Base-by-base conservation (phyloP, 805 yeast genomes). In the Yarrowia hollandica region DNA sequence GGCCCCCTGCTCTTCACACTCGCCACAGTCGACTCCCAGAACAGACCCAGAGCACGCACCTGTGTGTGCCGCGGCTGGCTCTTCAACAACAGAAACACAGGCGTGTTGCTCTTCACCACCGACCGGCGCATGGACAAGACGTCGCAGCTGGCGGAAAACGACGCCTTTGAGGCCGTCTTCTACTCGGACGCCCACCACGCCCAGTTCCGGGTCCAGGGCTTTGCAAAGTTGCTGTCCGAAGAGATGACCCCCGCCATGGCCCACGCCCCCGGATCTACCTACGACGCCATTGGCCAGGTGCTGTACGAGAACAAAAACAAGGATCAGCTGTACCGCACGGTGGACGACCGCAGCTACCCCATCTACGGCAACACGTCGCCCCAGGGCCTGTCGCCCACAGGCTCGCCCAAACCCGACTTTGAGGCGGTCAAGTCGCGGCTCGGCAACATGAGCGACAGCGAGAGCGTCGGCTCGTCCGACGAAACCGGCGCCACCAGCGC, bases 91-190 rank as follows among this genome's bases (percentile, higher is more conserved):
- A 78, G 78, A 62, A 76, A 79, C 60, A 84, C 85, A 22, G 88
- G 86, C 66, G 81, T 86, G 11, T 69, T 88, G 56, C 78, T 88
- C 0, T 82, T 86, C 65, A 79, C 85, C 39, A 85, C 94, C 0
- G 96, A 89, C 70, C 76, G 77, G 66, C 75, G 96, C 70, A 82
- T 85, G 76, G 74, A 74, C 52, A 89, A 89, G 70, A 78, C 77
- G 65, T 71, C 72, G 12, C 86, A 86, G 35, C 62, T 76, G 18
- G 65, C 69, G 12, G 15, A 41, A 2, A 50, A 64, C 19, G 78
- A 83, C 64, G 80, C 84, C 56, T 85, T 82, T 69, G 96, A 89
- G 72, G 87, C 89, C 1, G 86, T 88, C 60, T 87, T 86, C 68
- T 86, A 88, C 74, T 86, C 88, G 68, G 79, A 77, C 8, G 75